phyloP scores from a whole-genome alignment of 768 basidiomycete species.

The Tricholoma terreum region DNA sequence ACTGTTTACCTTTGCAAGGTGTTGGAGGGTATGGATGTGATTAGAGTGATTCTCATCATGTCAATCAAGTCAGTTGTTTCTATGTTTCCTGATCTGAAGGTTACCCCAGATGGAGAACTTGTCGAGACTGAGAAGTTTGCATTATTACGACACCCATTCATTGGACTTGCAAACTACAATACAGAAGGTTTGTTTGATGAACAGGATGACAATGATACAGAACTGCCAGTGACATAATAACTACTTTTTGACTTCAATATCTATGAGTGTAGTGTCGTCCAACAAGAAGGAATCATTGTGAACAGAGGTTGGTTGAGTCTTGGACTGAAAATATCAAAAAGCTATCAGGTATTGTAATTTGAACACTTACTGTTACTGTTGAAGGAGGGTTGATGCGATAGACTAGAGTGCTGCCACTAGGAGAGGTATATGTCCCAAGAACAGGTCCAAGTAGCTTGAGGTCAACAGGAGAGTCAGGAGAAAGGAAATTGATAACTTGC shows the following conservation, averaged over 20 bases:
- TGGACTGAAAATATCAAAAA: neutral
- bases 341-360: neutral
- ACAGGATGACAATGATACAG: neutral
- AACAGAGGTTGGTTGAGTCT: neutral
- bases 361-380: neutral
- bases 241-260: neutral
- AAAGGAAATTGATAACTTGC: neutral
- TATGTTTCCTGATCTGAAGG: neutral
- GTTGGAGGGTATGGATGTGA: neutral
- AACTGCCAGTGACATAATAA: neutral
- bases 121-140: neutral
- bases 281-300: neutral
- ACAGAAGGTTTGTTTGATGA: neutral
- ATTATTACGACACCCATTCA: neutral
- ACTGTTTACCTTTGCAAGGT: neutral
- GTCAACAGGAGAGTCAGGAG: neutral
- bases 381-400: neutral
- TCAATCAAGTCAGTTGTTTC: neutral
- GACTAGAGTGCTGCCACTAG: neutral
- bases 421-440: neutral
- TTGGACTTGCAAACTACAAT: neutral
- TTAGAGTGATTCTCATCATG: neutral
- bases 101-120: neutral
- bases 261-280: neutral
- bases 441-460: neutral